Evolutionary conservation across 2,329 filamentous ascomycete genomes (phyloP).

Genomic region (Colletotrichum tabaci): DNA sequence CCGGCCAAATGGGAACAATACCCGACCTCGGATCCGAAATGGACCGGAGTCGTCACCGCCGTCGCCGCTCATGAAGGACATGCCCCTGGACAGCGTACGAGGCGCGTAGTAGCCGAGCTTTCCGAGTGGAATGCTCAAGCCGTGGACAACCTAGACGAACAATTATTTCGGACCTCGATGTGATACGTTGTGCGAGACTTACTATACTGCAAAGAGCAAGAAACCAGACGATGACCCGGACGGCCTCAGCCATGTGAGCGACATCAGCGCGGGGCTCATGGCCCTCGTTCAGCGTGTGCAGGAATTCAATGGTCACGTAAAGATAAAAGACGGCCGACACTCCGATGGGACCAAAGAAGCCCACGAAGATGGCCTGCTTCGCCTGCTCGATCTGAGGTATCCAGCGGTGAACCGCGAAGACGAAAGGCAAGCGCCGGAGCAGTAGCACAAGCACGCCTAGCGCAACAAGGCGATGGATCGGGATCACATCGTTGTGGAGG

Average conservation of each 20-base stretch:
- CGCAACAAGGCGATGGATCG: conserved; percentile 79
- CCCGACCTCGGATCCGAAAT: conserved; percentile 51
- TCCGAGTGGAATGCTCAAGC: conserved; percentile 83
- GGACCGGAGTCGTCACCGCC: conserved; percentile 43
- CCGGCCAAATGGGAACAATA: conserved; percentile 45
- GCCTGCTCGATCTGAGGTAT: conserved; percentile 85
- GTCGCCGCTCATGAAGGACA: conserved; percentile 43
- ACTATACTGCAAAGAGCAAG: conserved; percentile 86
- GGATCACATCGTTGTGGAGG: conserved; percentile 75
- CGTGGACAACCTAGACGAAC: conserved; percentile 77
- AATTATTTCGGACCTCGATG: conserved; percentile 35
- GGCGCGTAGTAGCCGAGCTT: conserved; percentile 77
- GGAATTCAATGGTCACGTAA: conserved; percentile 84
- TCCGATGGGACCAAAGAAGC: conserved; percentile 94
- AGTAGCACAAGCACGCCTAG: conserved; percentile 84
- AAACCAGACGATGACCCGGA: conserved; percentile 88
- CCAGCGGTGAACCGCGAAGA: conserved; percentile 79
- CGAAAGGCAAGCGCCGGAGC: conserved; percentile 82
- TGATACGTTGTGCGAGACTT: conserved; percentile 54
- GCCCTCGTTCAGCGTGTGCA: conserved; percentile 71
- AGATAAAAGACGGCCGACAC: conserved; percentile 93
- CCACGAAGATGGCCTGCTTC: conserved; percentile 86
- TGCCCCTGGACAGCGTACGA: conserved; percentile 65
- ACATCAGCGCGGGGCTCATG: conserved; percentile 77
- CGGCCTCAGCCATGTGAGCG: conserved; percentile 73